Evolutionary conservation across 768 basidiomycete genomes (phyloP), one percentile per base, ranked within the genome.

Genomic region (Leccinum boreale): DNA sequence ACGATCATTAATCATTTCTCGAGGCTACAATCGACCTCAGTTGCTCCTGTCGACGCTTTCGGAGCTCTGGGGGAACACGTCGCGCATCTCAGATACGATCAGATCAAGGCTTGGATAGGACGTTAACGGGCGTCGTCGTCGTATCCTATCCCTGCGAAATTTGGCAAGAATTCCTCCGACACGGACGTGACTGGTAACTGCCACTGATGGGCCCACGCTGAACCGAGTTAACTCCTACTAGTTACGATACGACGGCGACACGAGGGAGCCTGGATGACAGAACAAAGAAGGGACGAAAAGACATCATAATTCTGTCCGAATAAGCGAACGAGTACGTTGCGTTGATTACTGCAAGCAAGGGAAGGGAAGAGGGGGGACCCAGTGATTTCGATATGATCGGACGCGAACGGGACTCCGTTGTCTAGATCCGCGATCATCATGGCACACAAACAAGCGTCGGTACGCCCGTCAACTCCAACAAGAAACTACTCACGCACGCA

Each of bases 21-120:
- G 33, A 48, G 9, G 35, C 35, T 50, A 31, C 55, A 62, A 42
- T 47, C 53, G 51, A 48, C 2, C 59, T 59, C 58, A 51, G 56
- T 56, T 58, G 15, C 55, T 42, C 49, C 53, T 45, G 15, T 49
- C n/a, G 39, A 67, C 35, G 29, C 3, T 12, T 24, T 57, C 29
- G n/a, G 14, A n/a, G 28, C 33, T 23, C 35, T 15, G 29, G 23
- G 23, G 46, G 15, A 47, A 15, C 23, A 47, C 15, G 24, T 23
- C 24, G 46, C 24, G 46, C 15, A 23, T 26, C 24, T 24, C 23
- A 19, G 42, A 44, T 44, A n/a, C 10, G n/a, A 42, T 42, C 39
- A n/a, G 42, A 44, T 44, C 42, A 44, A n/a, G n/a, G 39, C 39
- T 42, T n/a, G 39, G 42, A 44, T 21, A 12, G 42, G 42, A 5